These are phyloP conservation scores for Leishmania amazonensis DNA, from an alignment of 208 protist genomes.

Conservation along the genomic window DNA sequence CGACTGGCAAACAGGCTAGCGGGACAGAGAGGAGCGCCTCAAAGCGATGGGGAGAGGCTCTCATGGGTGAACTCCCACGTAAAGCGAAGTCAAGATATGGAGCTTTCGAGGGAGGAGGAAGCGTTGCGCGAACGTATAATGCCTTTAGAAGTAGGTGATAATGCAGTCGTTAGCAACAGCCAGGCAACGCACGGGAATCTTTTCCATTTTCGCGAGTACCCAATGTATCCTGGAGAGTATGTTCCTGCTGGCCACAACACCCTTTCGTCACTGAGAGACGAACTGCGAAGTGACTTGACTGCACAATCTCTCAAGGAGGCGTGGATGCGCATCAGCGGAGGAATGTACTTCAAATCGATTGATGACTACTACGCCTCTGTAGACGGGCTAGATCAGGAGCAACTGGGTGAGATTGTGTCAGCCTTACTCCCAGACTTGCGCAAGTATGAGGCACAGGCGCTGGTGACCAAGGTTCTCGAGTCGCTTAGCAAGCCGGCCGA, in stretches of 20 bases:
- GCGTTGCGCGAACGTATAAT: constrained; percentile 60
- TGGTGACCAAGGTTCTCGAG: constrained; percentile 83
- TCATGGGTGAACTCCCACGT: constrained; percentile 87
- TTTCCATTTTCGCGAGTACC: constrained; percentile 91
- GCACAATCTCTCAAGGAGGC: constrained; percentile 89
- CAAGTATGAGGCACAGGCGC: constrained; percentile 70
- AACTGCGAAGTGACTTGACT: constrained; percentile 79
- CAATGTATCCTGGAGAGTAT: constrained; percentile 93
- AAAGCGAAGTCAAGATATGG: constrained; percentile 65
- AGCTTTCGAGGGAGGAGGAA: constrained; percentile 79
- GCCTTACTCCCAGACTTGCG: constrained; percentile 75
- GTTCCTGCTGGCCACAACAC: constrained; percentile 87
- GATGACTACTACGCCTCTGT: constrained; percentile 87
- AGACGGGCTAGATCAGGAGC: constrained; percentile 86
- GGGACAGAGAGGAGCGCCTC: constrained; percentile 33
- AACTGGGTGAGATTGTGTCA: constrained; percentile 84
- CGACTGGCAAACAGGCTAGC: constrained; percentile 53
- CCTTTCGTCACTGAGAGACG: constrained; percentile 83
- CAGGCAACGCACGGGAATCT: constrained; percentile 86
- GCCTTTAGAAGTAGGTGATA: constrained; percentile 68
- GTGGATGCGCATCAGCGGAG: constrained; percentile 87
- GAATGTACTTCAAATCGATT: constrained; percentile 77
- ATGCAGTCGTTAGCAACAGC: constrained; percentile 59
- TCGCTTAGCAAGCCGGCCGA: constrained; percentile 75
- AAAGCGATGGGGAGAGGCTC: constrained; percentile 77